A percentile compares a stretch with the other conserved stretches of the same genome.
phyloP scores from a whole-genome alignment of 176 grass and related monocot species.

The Poa pratensis region DNA sequence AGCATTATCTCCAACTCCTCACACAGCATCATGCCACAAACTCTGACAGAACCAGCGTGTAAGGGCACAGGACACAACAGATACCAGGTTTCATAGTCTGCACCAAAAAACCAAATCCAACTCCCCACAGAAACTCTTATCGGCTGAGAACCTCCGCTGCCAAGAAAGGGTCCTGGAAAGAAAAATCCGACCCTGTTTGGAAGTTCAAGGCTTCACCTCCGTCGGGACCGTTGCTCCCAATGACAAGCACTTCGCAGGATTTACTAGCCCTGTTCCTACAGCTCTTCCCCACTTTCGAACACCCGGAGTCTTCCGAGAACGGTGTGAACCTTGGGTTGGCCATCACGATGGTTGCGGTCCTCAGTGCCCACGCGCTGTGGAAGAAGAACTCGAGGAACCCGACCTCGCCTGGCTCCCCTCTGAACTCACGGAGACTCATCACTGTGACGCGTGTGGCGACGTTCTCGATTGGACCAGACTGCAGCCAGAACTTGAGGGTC shows the following conservation, averaged over 20 bases:
- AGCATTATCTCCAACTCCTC: neutral
- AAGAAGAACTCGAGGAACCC: conserved; percentile 4
- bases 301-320: neutral
- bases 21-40: neutral
- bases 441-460: neutral
- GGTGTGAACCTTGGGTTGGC: neutral
- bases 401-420: neutral
- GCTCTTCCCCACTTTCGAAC: neutral
- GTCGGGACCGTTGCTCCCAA: neutral
- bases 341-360: neutral
- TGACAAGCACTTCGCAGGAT: neutral
- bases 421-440: conserved; percentile 17
- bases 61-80: neutral
- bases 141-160: neutral
- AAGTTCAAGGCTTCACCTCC: neutral
- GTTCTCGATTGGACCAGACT: neutral
- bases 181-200: neutral
- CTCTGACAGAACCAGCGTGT: neutral
- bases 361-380: neutral
- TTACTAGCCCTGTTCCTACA: neutral
- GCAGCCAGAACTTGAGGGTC: conserved; percentile 8
- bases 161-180: neutral
- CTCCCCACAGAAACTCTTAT: neutral
- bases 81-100: neutral
- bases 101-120: neutral